These are phyloP conservation scores for Clarkia xantiana DNA, from an alignment of 345 rosid species.

Conservation along the genomic window DNA sequence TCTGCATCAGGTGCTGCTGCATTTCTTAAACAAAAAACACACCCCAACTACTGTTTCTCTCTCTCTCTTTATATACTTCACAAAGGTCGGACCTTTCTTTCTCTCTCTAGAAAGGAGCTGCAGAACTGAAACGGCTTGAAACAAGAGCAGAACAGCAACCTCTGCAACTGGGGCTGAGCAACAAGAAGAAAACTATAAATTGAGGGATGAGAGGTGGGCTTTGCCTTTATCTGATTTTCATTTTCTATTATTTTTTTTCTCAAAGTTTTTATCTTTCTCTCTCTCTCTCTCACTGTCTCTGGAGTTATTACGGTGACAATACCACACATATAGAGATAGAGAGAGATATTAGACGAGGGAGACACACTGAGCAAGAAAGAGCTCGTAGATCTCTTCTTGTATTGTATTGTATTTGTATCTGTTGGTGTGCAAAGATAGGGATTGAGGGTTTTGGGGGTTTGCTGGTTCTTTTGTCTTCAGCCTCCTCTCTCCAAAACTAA, in stretches of 20 bases:
- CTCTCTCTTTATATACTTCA: slow-evolving; percentile 10
- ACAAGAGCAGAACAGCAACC: slow-evolving; percentile 7
- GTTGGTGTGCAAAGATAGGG: no score
- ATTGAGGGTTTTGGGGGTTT: no score
- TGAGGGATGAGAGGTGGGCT: slow-evolving; percentile 10
- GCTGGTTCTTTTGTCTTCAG: no score
- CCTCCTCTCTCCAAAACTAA: no score
- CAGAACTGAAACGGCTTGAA: slow-evolving; percentile 8
- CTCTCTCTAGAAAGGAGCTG: slow-evolving; percentile 9
- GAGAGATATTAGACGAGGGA: not conserved
- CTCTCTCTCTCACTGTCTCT: no score
- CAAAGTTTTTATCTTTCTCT: not conserved
- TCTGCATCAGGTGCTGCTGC: slow-evolving; percentile 99
- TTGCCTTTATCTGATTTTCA: not conserved
- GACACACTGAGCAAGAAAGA: no score
- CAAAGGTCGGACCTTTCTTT: slow-evolving; percentile 7
- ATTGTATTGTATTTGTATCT: no score
- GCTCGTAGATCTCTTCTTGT: no score
- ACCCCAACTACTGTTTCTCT: slow-evolving; percentile 7
- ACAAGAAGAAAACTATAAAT: slow-evolving; percentile 19
- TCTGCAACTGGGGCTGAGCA: no score
- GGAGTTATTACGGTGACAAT: slow-evolving; percentile 7
- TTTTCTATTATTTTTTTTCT: not conserved
- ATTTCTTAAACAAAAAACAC: slow-evolving; percentile 28
- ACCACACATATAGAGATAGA: slow-evolving; percentile 5